Base-by-base conservation (phyloP, 73 alveolate species). In the Stentor coeruleus region DNA sequence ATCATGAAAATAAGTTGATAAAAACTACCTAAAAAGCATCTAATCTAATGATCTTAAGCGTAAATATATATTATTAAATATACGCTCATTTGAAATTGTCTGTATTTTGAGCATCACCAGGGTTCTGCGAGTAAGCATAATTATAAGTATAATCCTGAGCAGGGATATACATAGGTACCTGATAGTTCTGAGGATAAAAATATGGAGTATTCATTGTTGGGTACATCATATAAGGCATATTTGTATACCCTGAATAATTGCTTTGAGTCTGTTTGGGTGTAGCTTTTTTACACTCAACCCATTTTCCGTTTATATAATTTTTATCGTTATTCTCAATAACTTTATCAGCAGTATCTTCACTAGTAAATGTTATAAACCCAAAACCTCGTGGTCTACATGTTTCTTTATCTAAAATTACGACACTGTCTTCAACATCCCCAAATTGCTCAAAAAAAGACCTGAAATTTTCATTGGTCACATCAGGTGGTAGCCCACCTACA, bases 331-430 rank as follows among this genome's bases (percentile, higher is more conserved):
- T 74, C 36, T 35, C n/a, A 82, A 92, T 41, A 26, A 92, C 95
- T 39, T 40, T 33, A 58, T 89, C 94, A 3, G 83, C 88, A 26
- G 93, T 55, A 15, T 73, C 88, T 0, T 83, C 83, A 3, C 59
- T 74, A n/a, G 28, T 35, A 59, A 76, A 92, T 11, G 93, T 92
- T 59, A 92, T 84, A 72, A 92, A 92, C 3, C 97, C 97, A 73
- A 92, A 92, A 3, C 97, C 97, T 92, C 97, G 82, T 35, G 97
- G 95, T 81, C 86, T 92, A 31, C 94, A 92, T 3, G 97, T 86
- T 79, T 82, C 82, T 72, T 84, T 86, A 81, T 92, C 97, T 30
- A 73, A 59, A 77, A 92, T 87, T 3, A 92, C 89, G 4, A 88
- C 90, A 75, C 92, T 76, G 60, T 92, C 95, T 38, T 89, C 95